phyloP scores from a whole-genome alignment of 75 land plant species.

The Sequoiadendron giganteum region DNA sequence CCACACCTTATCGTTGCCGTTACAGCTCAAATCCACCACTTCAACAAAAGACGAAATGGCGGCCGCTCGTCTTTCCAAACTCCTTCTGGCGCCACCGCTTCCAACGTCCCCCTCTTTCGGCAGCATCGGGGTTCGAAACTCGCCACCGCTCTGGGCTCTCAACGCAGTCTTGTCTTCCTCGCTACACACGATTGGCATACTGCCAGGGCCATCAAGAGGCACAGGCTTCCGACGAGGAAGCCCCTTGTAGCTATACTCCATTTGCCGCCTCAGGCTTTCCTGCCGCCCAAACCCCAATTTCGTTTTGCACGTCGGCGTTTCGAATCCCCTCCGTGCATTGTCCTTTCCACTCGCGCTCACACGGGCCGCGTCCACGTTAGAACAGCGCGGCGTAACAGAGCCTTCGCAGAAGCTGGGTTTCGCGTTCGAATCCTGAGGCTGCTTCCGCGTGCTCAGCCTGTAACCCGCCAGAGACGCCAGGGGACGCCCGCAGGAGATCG shows the following conservation, averaged over 20 bases:
- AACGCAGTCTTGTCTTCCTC: not conserved
- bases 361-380: not conserved
- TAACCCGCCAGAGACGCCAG: conserved; percentile 4
- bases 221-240: not conserved
- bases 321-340: not conserved
- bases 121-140: conserved; percentile 41
- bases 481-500: conserved; percentile 12
- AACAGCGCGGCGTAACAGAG: not conserved
- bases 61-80: conserved; percentile 14
- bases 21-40: conserved; percentile 66
- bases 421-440: conserved; percentile 7
- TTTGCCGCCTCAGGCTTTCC: not conserved
- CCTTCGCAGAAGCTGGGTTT: not conserved
- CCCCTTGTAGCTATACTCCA: not conserved
- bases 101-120: conserved; percentile 14
- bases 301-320: not conserved
- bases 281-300: not conserved
- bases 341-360: not conserved
- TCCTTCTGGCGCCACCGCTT: conserved; percentile 27
- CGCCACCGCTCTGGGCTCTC: not conserved
- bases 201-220: not conserved
- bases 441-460: conserved; percentile 8
- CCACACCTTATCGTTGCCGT: conserved; percentile 34
- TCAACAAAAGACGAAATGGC: conserved; percentile 40
- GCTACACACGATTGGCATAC: not conserved